Conservation (phyloP, 2,329 filamentous ascomycete species). For the Coniosporium tulheliwenetii region DNA sequence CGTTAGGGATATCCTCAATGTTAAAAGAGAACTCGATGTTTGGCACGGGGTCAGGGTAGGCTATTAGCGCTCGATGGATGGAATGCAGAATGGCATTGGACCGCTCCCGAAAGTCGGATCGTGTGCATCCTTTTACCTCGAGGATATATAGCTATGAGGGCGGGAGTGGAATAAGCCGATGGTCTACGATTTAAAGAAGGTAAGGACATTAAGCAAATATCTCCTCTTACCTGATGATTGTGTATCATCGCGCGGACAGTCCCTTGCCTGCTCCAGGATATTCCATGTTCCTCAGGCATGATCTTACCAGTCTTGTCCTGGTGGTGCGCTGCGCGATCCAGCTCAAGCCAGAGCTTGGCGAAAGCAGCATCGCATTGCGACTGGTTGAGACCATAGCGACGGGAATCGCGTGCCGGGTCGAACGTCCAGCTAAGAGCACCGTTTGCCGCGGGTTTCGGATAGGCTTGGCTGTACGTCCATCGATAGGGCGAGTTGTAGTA, state of each 20-base stretch:
- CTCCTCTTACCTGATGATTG: neutral
- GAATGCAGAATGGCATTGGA: conserved; percentile 34
- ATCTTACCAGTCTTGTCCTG: conserved; percentile 7
- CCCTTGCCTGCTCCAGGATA: conserved; percentile 9
- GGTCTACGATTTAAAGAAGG: too few species aligned
- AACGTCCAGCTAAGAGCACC: too few species aligned
- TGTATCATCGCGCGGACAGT: conserved; percentile 14
- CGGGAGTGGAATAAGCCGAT: too few species aligned
- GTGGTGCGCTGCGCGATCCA: conserved; percentile 8
- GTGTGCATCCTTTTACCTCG: conserved; percentile 8
- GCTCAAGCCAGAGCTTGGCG: conserved; percentile 9
- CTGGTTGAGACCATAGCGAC: neutral
- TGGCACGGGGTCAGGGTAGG: conserved; percentile 32
- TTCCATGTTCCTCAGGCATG: conserved; percentile 8
- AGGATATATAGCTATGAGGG: conserved; percentile 17
- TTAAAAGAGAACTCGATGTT: conserved; percentile 37
- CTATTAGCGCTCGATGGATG: conserved; percentile 35
- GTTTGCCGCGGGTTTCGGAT: too few species aligned
- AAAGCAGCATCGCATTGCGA: conserved; percentile 11
- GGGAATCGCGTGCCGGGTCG: too few species aligned
- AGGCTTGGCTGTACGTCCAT: too few species aligned
- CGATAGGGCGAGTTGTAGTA: too few species aligned
- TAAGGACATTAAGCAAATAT: too few species aligned
- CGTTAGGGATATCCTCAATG: conserved; percentile 20
- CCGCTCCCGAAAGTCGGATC: conserved; percentile 11